phyloP scores from a whole-genome alignment of 352 stramenopile species.

The Globisporangium spiculum region DNA sequence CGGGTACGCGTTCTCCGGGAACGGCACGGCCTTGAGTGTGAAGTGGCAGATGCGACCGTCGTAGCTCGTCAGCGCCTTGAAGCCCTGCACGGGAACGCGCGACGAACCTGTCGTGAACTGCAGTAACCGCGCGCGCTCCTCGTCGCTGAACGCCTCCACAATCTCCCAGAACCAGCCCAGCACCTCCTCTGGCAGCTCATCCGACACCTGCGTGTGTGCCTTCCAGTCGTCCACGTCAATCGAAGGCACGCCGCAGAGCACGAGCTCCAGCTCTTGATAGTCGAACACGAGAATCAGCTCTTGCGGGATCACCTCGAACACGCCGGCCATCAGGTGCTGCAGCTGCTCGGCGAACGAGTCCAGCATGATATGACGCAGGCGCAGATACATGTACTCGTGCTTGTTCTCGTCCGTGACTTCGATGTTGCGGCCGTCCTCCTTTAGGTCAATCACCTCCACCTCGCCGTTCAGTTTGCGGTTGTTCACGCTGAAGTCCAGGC shows the following conservation, averaged over 20 bases:
- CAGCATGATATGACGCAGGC: constrained; percentile 95
- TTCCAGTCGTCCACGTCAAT: constrained; percentile 87
- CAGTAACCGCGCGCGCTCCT: constrained; percentile 47
- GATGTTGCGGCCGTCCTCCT: constrained; percentile 80
- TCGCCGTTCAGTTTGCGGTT: constrained; percentile 77
- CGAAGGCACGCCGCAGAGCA: constrained; percentile 75
- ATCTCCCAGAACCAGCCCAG: constrained; percentile 76
- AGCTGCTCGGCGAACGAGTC: constrained; percentile 93
- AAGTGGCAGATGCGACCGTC: constrained; percentile 62
- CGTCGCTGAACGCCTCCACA: constrained; percentile 49
- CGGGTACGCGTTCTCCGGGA: constrained; percentile 52
- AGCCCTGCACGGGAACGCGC: constrained; percentile 61
- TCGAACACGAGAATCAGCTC: constrained; percentile 83
- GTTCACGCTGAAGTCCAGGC: constrained; percentile 80
- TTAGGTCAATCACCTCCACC: constrained; percentile 79
- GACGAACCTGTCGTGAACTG: constrained; percentile 58
- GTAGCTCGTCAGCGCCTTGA: constrained; percentile 60
- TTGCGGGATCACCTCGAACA: constrained; percentile 97
- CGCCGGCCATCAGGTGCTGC: constrained; percentile 88
- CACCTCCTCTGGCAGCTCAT: constrained; percentile 71
- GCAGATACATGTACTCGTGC: constrained; percentile 95
- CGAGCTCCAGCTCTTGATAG: constrained; percentile 80
- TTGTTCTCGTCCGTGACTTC: constrained; percentile 96
- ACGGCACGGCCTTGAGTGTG: constrained; percentile 57
- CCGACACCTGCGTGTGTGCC: constrained; percentile 84